phyloP scores from a whole-genome alignment of 345 rosid genomes.

The Aethionema arabicum region DNA sequence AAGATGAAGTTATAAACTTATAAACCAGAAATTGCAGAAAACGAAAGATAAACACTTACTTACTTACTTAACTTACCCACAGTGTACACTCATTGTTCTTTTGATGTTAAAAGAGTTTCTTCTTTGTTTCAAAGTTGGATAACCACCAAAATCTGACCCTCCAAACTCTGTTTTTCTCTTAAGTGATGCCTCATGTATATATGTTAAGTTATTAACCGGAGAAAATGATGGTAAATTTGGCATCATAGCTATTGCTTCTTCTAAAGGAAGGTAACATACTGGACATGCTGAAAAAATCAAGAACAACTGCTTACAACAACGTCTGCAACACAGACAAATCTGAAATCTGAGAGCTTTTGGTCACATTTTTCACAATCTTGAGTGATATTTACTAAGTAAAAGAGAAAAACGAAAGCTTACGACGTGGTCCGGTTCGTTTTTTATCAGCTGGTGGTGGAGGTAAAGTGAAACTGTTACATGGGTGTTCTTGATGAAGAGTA shows the following conservation, averaged over 20 bases:
- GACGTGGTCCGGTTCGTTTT: conserved; percentile 87
- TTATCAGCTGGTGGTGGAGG: conserved; percentile 92
- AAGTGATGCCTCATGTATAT: conserved; percentile 55
- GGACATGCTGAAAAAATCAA: conserved; percentile 65
- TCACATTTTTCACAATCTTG: too few relatives aligned
- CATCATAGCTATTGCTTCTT: conserved; percentile 81
- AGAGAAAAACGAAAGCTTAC: conserved; percentile 44
- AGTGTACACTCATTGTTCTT: conserved; percentile 69
- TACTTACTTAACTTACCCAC: conserved; percentile 93
- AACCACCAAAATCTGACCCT: conserved; percentile 93
- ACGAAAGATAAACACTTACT: conserved; percentile 10
- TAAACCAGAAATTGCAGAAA: background rate
- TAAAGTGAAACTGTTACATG: conserved; percentile 65
- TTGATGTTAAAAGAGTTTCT: conserved; percentile 63
- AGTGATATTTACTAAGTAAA: too few relatives aligned
- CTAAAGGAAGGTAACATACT: conserved; percentile 84
- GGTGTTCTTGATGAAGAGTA: conserved; percentile 82
- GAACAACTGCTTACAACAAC: background rate
- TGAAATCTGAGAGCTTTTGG: background rate
- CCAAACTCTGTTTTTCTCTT: conserved; percentile 67
- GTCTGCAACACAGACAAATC: background rate
- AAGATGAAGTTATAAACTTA: background rate
- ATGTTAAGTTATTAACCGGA: conserved; percentile 63
- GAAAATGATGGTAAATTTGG: conserved; percentile 76
- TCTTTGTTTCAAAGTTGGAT: conserved; percentile 72